Conservation (phyloP, 768 basidiomycete species). For the Suillus americanus region DNA sequence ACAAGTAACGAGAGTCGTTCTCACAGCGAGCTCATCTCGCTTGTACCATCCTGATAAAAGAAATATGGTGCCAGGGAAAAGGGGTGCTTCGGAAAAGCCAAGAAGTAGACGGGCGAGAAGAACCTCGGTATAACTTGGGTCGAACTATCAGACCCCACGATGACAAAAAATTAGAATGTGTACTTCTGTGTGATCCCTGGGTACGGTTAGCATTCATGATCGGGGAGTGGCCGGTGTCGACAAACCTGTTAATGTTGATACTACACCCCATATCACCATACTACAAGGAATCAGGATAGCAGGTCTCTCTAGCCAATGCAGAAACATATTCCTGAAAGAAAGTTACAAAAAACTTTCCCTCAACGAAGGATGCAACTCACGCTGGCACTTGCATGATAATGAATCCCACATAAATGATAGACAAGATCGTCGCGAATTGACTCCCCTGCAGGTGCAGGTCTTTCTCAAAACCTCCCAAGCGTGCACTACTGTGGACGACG, state of each 20-base stretch:
- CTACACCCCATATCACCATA: constrained; percentile 66
- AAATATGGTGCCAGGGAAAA: constrained; percentile 65
- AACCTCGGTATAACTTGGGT: constrained; percentile 54
- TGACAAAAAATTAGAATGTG: background rate
- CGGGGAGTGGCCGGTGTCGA: background rate
- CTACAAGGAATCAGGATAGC: constrained; percentile 59
- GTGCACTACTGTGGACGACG: constrained; percentile 34
- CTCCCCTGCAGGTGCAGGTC: constrained; percentile 58
- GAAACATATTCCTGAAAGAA: constrained; percentile 57
- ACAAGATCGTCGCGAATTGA: constrained; percentile 63
- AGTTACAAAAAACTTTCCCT: background rate
- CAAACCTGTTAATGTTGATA: constrained; percentile 50
- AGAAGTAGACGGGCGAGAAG: constrained; percentile 71
- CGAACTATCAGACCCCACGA: constrained; percentile 13
- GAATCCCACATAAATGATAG: constrained; percentile 64
- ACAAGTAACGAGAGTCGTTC: constrained; percentile 62
- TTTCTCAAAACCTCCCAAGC: constrained; percentile 62
- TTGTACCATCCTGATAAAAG: constrained; percentile 64
- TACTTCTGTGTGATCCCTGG: constrained; percentile 36
- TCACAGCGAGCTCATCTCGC: constrained; percentile 61
- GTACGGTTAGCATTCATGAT: constrained; percentile 16
- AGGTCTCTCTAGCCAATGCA: constrained; percentile 61
- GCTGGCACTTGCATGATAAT: constrained; percentile 73
- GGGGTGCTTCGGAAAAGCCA: constrained; percentile 66
- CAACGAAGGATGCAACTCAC: constrained; percentile 35